A percentile compares a stretch with the other conserved stretches of the same genome.
These are phyloP conservation scores for Cystobasidium sp. DNA, from an alignment of 1,284 basidiomycete genomes.

Conservation along the genomic window DNA sequence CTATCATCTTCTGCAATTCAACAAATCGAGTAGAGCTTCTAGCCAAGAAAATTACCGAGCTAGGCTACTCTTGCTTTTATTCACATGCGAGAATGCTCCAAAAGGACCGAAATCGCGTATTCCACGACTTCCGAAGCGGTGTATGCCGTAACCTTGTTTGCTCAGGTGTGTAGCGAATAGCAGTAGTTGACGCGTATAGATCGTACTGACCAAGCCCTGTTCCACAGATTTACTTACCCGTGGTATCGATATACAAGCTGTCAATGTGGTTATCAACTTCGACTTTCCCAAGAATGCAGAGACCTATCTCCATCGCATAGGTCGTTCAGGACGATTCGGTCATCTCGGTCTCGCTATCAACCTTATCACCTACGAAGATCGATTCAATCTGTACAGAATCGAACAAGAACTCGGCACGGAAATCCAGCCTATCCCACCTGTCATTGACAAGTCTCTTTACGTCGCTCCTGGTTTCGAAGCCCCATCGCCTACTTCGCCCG, in stretches of 20 bases:
- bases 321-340: slow-evolving; percentile 95
- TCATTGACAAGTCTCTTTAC: slow-evolving; percentile 51
- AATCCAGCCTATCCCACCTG: slow-evolving; percentile 90
- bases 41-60: slow-evolving; percentile 98
- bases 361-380: slow-evolving; percentile 76
- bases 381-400: slow-evolving; percentile 96
- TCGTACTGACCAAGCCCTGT: not conserved
- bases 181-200: not conserved
- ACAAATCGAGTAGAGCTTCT: slow-evolving; percentile 98
- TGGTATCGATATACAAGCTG: slow-evolving; percentile 99
- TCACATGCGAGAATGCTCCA: slow-evolving; percentile 99
- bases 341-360: slow-evolving; percentile 97
- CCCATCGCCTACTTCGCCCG: slow-evolving; percentile 11
- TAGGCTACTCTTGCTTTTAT: slow-evolving; percentile 99
- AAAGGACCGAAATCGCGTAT: slow-evolving; percentile 96
- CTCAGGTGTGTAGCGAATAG: slow-evolving; percentile 60
- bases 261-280: slow-evolving; percentile 99
- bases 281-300: slow-evolving; percentile 95
- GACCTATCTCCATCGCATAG: slow-evolving; percentile 96
- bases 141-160: slow-evolving; percentile 98
- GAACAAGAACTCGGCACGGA: slow-evolving; percentile 98
- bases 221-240: slow-evolving; percentile 87
- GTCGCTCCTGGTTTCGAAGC: slow-evolving; percentile 44
- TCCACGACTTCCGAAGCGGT: slow-evolving; percentile 98
- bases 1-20: slow-evolving; percentile 99